Conservation (phyloP, 352 stramenopile genomes). For the Pythium brassicae region DNA sequence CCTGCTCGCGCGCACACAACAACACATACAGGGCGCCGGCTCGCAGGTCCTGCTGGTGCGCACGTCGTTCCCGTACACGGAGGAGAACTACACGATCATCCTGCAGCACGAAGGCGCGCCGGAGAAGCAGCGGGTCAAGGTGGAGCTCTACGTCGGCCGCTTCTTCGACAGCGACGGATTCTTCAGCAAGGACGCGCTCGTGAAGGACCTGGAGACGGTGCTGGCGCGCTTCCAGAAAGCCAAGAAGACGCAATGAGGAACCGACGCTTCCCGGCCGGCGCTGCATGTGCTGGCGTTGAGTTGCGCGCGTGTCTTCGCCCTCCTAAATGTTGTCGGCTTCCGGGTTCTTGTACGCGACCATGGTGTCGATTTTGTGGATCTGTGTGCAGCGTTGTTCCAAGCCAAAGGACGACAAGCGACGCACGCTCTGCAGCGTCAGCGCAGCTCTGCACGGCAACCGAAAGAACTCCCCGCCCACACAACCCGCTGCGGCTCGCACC, state of each 20-base stretch:
- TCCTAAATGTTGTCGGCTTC: conserved; percentile 66
- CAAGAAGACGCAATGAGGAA: conserved; percentile 63
- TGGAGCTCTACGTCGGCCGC: conserved; percentile 76
- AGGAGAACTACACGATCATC: conserved; percentile 65
- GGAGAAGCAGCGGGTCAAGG: conserved; percentile 39
- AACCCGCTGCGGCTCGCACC: conserved; percentile 30
- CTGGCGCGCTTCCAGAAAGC: conserved; percentile 63
- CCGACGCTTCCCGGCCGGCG: conserved; percentile 5
- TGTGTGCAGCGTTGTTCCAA: conserved; percentile 15
- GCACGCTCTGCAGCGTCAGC: conserved; percentile 1
- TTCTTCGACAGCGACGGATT: conserved; percentile 86
- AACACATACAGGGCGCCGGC: conserved; percentile 20
- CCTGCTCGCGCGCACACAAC: not conserved
- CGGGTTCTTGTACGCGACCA: conserved; percentile 96
- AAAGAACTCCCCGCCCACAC: not conserved
- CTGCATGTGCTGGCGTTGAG: conserved; percentile 10
- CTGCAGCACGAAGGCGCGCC: conserved; percentile 43
- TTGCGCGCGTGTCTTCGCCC: not conserved
- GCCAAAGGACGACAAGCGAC: not conserved
- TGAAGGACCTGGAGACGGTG: conserved; percentile 58
- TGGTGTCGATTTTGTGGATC: conserved; percentile 98
- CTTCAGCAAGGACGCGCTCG: conserved; percentile 76
- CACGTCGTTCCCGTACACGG: conserved; percentile 63
- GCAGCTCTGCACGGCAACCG: conserved; percentile 14
- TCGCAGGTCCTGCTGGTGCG: conserved; percentile 49